Evolutionary conservation across 768 basidiomycete genomes (phyloP), one percentile per base, ranked within the genome.

Genomic region (Leccinum broughii): DNA sequence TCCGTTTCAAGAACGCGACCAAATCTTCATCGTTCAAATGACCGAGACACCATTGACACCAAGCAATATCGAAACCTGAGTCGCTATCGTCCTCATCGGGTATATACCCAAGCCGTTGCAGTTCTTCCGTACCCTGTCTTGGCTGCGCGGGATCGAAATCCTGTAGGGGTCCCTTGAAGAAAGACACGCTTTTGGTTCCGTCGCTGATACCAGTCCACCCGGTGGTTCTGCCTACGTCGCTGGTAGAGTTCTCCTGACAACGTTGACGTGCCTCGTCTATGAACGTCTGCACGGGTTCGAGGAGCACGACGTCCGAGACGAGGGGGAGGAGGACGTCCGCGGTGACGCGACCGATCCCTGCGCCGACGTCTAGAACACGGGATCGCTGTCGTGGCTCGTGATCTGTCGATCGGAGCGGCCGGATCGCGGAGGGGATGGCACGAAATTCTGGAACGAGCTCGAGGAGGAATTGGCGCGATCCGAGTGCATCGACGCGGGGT

Each of bases 11-110:
- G 76, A 98, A 98, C 2, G 77, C 72, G 28, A 93, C 81, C 24
- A 98, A 83, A 70, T 96, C 91, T 8, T 71, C 68, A 70, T 95
- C 87, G 57, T 80, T 83, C 59, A 97, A 80, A 77, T 95, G 92
- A 2, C 93, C 92, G 15, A 98, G 81, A 77, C 95, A 96, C 96
- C 96, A 98, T 73, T 99, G 96, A 68, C 92, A 93, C 95, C 93
- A 95, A 59, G 96, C 83, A 56, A 95, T 83, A 74, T 99, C 96
- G 75, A 94, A 98, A 1, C 83, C 84, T 49, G 79, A 76, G 20
- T 79, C 73, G n/a, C 77, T 70, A 35, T 83, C 83, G 54, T 82
- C 85, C 24, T 81, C 81, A 44, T 79, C 83, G 41, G 81, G 78
- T n/a, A 75, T 75, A 69, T 83, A 85, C 3, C 92, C 92, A 6